These are phyloP conservation scores for Aspergillus biplanus DNA, from an alignment of 495 filamentous ascomycete genomes.

Conservation along the genomic window DNA sequence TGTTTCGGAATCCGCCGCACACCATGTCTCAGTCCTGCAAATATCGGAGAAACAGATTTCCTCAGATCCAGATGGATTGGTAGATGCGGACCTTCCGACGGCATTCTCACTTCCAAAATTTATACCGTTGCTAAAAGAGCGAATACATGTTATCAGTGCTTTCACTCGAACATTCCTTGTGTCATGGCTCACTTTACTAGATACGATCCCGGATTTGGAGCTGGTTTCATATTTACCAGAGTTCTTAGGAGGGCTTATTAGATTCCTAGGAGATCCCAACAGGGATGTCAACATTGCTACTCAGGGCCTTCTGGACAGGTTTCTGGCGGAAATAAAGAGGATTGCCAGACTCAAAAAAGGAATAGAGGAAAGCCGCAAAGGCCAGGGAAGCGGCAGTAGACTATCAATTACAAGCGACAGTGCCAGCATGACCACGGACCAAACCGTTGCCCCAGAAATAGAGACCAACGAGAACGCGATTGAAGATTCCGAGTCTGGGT, in stretches of 20 bases:
- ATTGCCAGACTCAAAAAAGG: conserved; percentile 92
- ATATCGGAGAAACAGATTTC: conserved; percentile 42
- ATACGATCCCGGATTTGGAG: conserved; percentile 96
- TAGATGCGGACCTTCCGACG: conserved; percentile 67
- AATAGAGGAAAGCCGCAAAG: conserved; percentile 81
- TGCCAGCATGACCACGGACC: conserved; percentile 57
- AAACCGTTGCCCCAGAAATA: conserved; percentile 39
- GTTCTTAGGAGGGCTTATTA: conserved; percentile 87
- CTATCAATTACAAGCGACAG: conserved; percentile 67
- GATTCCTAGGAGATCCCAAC: conserved; percentile 89
- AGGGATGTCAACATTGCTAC: conserved; percentile 92
- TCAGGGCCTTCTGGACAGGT: conserved; percentile 86
- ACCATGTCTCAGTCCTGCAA: conserved; percentile 89
- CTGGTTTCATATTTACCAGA: conserved; percentile 91
- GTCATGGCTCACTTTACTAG: conserved; percentile 91
- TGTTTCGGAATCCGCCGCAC: conserved; percentile 92
- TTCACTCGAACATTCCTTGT: conserved; percentile 96
- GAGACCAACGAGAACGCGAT: conserved; percentile 52
- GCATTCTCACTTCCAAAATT: conserved; percentile 93
- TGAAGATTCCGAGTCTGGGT: conserved; percentile 63
- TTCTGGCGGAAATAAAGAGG: conserved; percentile 90
- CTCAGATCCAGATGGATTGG: conserved; percentile 50
- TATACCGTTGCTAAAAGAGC: conserved; percentile 89
- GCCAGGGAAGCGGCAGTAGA: conserved; percentile 66
- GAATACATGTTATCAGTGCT: conserved; percentile 90